Evolutionary conservation across 2,329 filamentous ascomycete genomes (phyloP).

Genomic region (Leptographium wingfieldii): DNA sequence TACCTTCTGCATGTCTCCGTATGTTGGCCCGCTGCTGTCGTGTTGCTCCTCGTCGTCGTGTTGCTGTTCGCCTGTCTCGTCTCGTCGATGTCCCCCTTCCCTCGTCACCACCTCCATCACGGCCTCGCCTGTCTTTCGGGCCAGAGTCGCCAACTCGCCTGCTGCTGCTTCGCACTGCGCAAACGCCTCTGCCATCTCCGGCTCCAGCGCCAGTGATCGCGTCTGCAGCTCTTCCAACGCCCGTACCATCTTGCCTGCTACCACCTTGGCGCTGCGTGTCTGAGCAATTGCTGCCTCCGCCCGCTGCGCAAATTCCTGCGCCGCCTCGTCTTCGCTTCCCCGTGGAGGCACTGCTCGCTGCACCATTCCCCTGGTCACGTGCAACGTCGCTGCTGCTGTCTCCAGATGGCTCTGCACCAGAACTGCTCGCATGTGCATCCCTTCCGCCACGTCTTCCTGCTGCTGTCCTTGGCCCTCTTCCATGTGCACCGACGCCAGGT

Average conservation of each 20-base stretch:
- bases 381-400: conserved; percentile 56
- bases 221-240: conserved; percentile 66
- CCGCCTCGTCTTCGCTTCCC: conserved; percentile 53
- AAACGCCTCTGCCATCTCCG: conserved; percentile 56
- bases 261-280: conserved; percentile 71
- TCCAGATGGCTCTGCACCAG: conserved; percentile 75
- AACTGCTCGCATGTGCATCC: conserved; percentile 63
- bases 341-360: conserved; percentile 47
- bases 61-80: conserved; percentile 23
- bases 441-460: conserved; percentile 62
- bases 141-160: conserved; percentile 51
- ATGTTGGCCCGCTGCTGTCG: conserved; percentile 44
- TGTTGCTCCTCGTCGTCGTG: not conserved
- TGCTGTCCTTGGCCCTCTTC: conserved; percentile 19
- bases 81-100: conserved; percentile 43
- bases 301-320: conserved; percentile 55
- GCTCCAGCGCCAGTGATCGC: conserved; percentile 59
- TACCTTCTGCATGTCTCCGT: conserved; percentile 51
- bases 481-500: conserved; percentile 68
- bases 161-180: conserved; percentile 55
- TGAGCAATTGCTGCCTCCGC: conserved; percentile 61
- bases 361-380: conserved; percentile 51
- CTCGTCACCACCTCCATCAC: conserved; percentile 49
- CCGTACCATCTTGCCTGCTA: conserved; percentile 64
- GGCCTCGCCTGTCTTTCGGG: conserved; percentile 53